Base-by-base conservation (phyloP, 495 filamentous ascomycete genomes). In the Sphaerosporella brunnea region DNA sequence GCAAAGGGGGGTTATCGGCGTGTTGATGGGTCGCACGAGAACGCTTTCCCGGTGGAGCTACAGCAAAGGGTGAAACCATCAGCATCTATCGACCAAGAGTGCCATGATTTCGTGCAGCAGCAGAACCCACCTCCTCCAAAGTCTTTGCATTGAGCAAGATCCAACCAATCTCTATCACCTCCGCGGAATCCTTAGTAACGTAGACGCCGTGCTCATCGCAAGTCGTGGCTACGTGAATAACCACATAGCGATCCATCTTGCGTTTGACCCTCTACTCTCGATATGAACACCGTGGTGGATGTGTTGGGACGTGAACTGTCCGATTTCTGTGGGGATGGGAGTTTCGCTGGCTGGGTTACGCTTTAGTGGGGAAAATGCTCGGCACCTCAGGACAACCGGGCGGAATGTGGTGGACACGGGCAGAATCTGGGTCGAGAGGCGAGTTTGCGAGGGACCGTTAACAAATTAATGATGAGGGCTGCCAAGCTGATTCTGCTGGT, bases 171-270 rank as follows among this genome's bases (percentile, higher is more conserved):
- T 97, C 90, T 64, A 97, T 96, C 45, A 97, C 92, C 67, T 97
- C 90, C 48, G 90, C 92, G 30, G 88, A 95, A 63, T 97, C 90
- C 68, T 94, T 95, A 26, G 92, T 96, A 43, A 97, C 90, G 66
- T 96, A 97, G 48, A 97, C 92, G 49, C 90, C 90, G 67, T 97
- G 90, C 60, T 97, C 90, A 65, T 96, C 90, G 67, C 90, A 96
- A 53, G 90, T 97, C 24, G 92, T 97, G 50, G 92, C 90, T 55
- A 96, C 88, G 66, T 96, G 90, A 62, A 95, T 90, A 58, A 97
- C 83, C 52, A 93, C 80, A 64, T 93, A 96, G 60, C 86, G 81
- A 69, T 96, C 90, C 67, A 87, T 76, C 30, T 40, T 53, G 19
- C 23, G 45, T 47, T 52, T 52, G 47, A 58, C 56, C 59, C 60